phyloP scores from a whole-genome alignment of 352 stramenopile genomes.

The Phytophthora tubulina region DNA sequence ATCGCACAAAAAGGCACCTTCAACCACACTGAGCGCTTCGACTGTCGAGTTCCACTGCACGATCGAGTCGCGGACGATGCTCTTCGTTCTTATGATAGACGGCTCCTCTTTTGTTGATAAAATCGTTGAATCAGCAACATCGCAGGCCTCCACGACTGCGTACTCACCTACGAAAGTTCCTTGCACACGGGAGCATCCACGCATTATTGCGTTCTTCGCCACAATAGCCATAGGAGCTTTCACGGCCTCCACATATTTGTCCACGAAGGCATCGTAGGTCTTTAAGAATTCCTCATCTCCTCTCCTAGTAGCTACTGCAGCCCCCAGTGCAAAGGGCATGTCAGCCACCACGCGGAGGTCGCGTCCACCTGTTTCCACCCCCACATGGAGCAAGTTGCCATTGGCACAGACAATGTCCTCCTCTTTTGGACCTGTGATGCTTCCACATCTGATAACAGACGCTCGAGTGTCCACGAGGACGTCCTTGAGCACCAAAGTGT shows the following conservation, averaged over 20 bases:
- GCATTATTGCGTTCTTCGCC: constrained; percentile 54
- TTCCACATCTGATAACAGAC: constrained; percentile 74
- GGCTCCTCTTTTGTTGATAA: constrained; percentile 67
- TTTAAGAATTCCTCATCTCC: constrained; percentile 49
- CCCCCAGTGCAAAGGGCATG: constrained; percentile 69
- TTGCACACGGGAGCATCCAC: constrained; percentile 70
- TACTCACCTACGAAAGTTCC: constrained; percentile 72
- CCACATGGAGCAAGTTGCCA: constrained; percentile 73
- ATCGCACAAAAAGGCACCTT: constrained; percentile 80
- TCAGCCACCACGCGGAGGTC: constrained; percentile 79
- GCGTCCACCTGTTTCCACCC: constrained; percentile 84
- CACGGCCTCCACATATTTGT: constrained; percentile 60
- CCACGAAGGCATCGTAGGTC: constrained; percentile 60
- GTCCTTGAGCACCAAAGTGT: constrained; percentile 66
- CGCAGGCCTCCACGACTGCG: constrained; percentile 69
- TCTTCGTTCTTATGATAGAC: constrained; percentile 61
- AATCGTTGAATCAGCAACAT: constrained; percentile 69
- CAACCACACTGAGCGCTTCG: constrained; percentile 72
- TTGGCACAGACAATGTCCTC: constrained; percentile 53
- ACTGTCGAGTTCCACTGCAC: constrained; percentile 80
- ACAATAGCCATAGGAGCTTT: constrained; percentile 65
- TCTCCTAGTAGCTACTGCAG: constrained; percentile 52
- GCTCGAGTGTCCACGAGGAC: constrained; percentile 60
- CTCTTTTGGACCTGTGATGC: constrained; percentile 47
- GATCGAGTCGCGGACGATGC: constrained; percentile 69